Base-by-base conservation (phyloP, 1,284 basidiomycete genomes). In the Bjerkandera adusta region DNA sequence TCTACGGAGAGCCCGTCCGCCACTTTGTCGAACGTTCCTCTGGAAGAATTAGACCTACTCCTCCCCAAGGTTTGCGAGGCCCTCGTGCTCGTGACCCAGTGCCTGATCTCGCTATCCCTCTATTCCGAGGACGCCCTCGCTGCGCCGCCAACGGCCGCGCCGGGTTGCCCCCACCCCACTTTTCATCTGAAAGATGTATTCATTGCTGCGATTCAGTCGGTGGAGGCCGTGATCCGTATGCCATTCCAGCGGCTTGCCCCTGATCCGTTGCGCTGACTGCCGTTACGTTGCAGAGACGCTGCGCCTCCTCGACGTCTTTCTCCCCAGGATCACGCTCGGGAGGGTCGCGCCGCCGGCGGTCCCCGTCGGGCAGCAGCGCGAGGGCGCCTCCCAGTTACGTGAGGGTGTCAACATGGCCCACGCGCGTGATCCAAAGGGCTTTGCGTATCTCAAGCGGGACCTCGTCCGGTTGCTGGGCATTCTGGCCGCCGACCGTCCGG, bases 391-490 rank as follows among this genome's bases (percentile, higher is more conserved):
- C 30, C 35, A n/a, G 39, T 21, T 27, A 29, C 42, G 30, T 21
- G 34, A 21, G 33, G 38, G 39, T 30, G 20, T 13, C 24, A n/a
- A 24, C 16, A n/a, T 24, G 24, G 34, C 51, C 36, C 20, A 40
- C 24, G 42, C 40, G 33, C 42, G 55, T 4, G 75, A 77, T 36
- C 60, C 67, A 27, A 70, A 72, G n/a, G 88, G 87, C 1, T 91
- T 95, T 59, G 72, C 76, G 1, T 89, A 89, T 60, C 70, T 94
- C 48, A 92, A 92, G 66, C 77, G 89, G 40, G 87, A 91, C 63
- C 73, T 95, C 18, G 88, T 93, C 13, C 83, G 89, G 22, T 70
- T 94, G 10, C 69, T 96, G 16, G 89, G 86, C 2, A 77, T 90
- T 44, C 67, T 94, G 13, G 79, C 78, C 34, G 80, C 86, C 58